These are phyloP conservation scores for Aureobasidium sp. DNA, from an alignment of 2,329 filamentous ascomycete genomes.

Conservation along the genomic window DNA sequence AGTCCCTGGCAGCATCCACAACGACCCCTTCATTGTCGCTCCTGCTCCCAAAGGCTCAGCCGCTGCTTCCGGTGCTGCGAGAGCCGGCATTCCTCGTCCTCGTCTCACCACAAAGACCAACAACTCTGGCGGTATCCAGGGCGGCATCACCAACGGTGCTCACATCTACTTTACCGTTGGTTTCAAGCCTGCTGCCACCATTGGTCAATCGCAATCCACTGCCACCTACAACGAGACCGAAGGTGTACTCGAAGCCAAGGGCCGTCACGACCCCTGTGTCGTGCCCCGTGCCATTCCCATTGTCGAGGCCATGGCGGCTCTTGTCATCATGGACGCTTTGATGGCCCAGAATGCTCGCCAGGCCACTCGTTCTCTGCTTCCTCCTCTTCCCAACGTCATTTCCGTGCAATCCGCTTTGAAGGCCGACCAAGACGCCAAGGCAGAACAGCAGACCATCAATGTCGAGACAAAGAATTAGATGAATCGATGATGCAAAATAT, in stretches of 20 bases:
- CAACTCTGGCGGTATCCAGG: slow-evolving; percentile 91
- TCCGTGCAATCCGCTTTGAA: slow-evolving; percentile 24
- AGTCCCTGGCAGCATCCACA: slow-evolving; percentile 82
- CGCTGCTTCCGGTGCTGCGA: slow-evolving; percentile 22
- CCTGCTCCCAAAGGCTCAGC: slow-evolving; percentile 39
- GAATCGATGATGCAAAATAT: not conserved
- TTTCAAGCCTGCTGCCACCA: slow-evolving; percentile 94
- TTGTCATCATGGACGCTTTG: slow-evolving; percentile 81
- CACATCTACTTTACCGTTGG: slow-evolving; percentile 90
- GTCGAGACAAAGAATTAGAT: slow-evolving; percentile 11
- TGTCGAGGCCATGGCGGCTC: slow-evolving; percentile 83
- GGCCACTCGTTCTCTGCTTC: slow-evolving; percentile 41
- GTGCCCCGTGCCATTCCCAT: slow-evolving; percentile 80
- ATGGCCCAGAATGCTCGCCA: slow-evolving; percentile 68
- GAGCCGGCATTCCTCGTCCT: slow-evolving; percentile 27
- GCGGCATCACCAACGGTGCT: slow-evolving; percentile 88
- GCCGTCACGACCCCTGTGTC: slow-evolving; percentile 88
- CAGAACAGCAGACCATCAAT: slow-evolving; percentile 18
- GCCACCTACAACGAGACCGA: slow-evolving; percentile 69
- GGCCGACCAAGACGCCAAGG: slow-evolving; percentile 18
- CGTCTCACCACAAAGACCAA: slow-evolving; percentile 82
- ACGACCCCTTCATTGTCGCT: slow-evolving; percentile 72
- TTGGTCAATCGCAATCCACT: slow-evolving; percentile 80
- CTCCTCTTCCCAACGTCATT: slow-evolving; percentile 34
- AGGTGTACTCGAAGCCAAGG: slow-evolving; percentile 82